phyloP scores from a whole-genome alignment of 2,329 filamentous ascomycete species.

The Alternaria sp. region DNA sequence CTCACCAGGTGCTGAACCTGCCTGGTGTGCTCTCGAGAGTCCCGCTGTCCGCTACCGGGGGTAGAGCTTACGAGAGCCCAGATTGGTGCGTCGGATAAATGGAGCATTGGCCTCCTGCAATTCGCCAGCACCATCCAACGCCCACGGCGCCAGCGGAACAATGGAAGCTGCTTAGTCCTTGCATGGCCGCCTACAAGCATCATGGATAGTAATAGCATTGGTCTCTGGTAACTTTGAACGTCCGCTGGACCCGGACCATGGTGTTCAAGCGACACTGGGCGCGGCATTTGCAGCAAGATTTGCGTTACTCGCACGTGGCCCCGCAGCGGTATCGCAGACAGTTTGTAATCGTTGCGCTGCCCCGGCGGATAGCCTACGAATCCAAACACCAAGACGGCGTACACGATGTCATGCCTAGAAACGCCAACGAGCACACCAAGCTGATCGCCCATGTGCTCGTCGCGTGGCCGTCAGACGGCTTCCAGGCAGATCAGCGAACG shows the following conservation, averaged over 20 bases:
- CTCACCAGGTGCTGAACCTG: conserved; percentile 4
- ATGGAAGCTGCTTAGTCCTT: conserved; percentile 20
- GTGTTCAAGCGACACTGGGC: conserved; percentile 4
- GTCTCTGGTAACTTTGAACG: conserved; percentile 11
- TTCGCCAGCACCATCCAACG: conserved; percentile 31
- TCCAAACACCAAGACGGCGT: conserved; percentile 11
- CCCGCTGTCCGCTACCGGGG: conserved; percentile 19
- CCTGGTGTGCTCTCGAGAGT: conserved; percentile 9
- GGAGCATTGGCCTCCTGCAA: conserved; percentile 33
- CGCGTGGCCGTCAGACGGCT: conserved; percentile 20
- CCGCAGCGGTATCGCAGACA: conserved; percentile 2
- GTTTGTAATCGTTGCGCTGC: conserved; percentile 5
- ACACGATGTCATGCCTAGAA: conserved; percentile 9
- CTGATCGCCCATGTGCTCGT: conserved; percentile 24
- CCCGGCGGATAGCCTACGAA: not conserved
- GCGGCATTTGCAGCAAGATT: not conserved
- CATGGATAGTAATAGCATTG: conserved; percentile 2
- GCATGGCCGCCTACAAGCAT: not conserved
- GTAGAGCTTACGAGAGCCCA: conserved; percentile 30
- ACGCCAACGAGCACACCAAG: conserved; percentile 13
- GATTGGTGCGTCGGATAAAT: conserved; percentile 41
- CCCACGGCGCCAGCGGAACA: conserved; percentile 22
- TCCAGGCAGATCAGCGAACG: conserved; percentile 7
- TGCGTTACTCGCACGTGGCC: conserved; percentile 5
- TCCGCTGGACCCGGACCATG: conserved; percentile 12